phyloP scores from a whole-genome alignment of 768 basidiomycete genomes.

The Phylloporus sp. region DNA sequence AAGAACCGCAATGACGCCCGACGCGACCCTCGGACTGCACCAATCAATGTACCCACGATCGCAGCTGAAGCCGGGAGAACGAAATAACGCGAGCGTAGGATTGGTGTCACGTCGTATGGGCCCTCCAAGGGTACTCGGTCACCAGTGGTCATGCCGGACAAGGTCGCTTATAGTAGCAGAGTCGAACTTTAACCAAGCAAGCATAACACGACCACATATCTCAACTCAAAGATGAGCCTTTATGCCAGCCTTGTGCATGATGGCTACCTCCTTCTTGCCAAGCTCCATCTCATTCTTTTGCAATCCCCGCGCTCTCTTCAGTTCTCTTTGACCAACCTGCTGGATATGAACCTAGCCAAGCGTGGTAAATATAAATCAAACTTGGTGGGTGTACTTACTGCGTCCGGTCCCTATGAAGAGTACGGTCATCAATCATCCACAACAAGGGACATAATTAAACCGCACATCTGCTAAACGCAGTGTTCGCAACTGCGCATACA shows the following conservation, averaged over 20 bases:
- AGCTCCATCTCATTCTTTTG: slow-evolving; percentile 48
- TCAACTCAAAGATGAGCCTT: slow-evolving; percentile 48
- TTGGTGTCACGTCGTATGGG: slow-evolving; percentile 28
- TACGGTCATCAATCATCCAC: slow-evolving; percentile 4
- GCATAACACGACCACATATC: not conserved
- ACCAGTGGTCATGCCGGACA: slow-evolving; percentile 14
- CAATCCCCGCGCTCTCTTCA: slow-evolving; percentile 68
- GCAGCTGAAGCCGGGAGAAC: slow-evolving; percentile 58
- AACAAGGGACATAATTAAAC: slow-evolving; percentile 7
- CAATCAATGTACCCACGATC: slow-evolving; percentile 59
- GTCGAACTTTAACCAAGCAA: too few relatives aligned
- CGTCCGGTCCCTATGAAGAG: slow-evolving; percentile 64
- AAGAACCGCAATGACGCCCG: slow-evolving; percentile 72
- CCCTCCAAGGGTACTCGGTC: slow-evolving; percentile 7
- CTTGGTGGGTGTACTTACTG: slow-evolving; percentile 38
- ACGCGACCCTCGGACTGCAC: slow-evolving; percentile 68
- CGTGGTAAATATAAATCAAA: not conserved
- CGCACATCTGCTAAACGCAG: slow-evolving; percentile 82
- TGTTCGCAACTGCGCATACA: slow-evolving; percentile 79
- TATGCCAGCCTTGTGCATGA: slow-evolving; percentile 56
- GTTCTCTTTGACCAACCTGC: slow-evolving; percentile 87
- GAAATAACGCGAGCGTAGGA: slow-evolving; percentile 46
- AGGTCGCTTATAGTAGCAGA: too few relatives aligned
- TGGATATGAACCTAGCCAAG: slow-evolving; percentile 78
- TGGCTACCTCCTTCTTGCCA: slow-evolving; percentile 54